Conservation (phyloP, 2,329 filamentous ascomycete genomes). For the Blumeria graminis region DNA sequence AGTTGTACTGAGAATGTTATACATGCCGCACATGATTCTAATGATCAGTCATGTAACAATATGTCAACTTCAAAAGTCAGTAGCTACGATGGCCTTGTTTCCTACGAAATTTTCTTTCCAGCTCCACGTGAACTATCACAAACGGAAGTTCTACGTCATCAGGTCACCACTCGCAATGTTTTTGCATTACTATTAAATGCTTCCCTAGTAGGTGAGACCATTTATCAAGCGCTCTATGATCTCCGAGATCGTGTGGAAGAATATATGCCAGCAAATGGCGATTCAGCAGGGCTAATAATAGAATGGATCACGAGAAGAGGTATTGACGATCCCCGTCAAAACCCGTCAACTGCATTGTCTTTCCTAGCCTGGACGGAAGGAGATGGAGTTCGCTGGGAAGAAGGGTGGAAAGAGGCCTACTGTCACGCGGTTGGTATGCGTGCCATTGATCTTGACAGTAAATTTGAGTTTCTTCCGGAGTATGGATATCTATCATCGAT, state of each 20-base stretch:
- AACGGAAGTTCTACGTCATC: slow-evolving; percentile 27
- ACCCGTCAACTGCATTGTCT: slow-evolving; percentile 32
- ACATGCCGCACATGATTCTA: background rate
- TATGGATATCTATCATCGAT: slow-evolving; percentile 34
- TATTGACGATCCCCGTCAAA: slow-evolving; percentile 39
- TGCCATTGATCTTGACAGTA: slow-evolving; percentile 8
- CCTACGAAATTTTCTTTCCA: slow-evolving; percentile 39
- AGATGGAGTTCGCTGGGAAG: slow-evolving; percentile 33
- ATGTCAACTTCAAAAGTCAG: slow-evolving; percentile 8
- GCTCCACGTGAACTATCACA: slow-evolving; percentile 25
- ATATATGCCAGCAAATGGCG: slow-evolving; percentile 30
- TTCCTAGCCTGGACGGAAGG: slow-evolving; percentile 42
- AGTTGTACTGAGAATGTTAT: slow-evolving; percentile 23
- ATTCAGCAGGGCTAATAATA: slow-evolving; percentile 33
- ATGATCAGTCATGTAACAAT: background rate
- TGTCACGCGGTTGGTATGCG: slow-evolving; percentile 43
- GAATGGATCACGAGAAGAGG: slow-evolving; percentile 33
- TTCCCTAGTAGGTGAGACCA: slow-evolving; percentile 37
- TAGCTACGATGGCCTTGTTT: slow-evolving; percentile 26
- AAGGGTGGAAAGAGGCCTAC: slow-evolving; percentile 44
- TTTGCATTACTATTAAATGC: slow-evolving; percentile 40
- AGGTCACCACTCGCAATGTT: slow-evolving; percentile 44
- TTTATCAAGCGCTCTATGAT: slow-evolving; percentile 38
- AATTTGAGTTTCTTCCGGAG: slow-evolving; percentile 27
- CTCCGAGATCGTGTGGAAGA: slow-evolving; percentile 33